A percentile compares a stretch with the other conserved stretches of the same genome.
phyloP scores from a whole-genome alignment of 371 early-diverging fungal species.

The Mortierella sp. region DNA sequence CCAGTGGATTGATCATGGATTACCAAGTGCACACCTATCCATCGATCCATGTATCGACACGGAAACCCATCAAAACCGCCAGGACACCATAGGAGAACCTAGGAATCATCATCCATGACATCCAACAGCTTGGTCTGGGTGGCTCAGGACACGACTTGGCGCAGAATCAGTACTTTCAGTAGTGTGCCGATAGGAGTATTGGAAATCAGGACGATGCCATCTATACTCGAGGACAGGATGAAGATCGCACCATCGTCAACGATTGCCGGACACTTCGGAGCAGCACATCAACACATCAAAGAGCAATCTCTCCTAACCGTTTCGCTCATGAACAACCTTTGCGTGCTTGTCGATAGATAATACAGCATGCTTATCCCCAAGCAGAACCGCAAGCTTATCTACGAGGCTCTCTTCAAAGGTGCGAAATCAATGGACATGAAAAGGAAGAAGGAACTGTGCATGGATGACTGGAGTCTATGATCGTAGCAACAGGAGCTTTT shows the following conservation, averaged over 20 bases:
- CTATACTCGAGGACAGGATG: neutral
- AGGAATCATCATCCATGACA: neutral
- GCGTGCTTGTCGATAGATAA: slow-evolving; percentile 25
- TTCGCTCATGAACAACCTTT: neutral
- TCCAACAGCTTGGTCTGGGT: neutral
- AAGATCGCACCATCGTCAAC: neutral
- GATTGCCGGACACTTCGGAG: slow-evolving; percentile 1
- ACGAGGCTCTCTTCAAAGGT: slow-evolving; percentile 93
- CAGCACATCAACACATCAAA: neutral
- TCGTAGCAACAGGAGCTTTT: neutral
- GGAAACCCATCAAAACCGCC: neutral
- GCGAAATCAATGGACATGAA: slow-evolving; percentile 16
- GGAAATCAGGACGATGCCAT: too few species aligned
- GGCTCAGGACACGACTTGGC: neutral
- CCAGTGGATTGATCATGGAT: neutral
- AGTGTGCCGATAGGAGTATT: too few species aligned
- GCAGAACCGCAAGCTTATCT: slow-evolving; percentile 95
- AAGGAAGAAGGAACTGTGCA: neutral
- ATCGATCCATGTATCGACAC: slow-evolving; percentile 13
- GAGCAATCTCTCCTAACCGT: neutral
- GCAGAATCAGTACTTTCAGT: too few species aligned
- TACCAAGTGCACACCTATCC: slow-evolving; percentile 6
- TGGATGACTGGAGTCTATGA: neutral
- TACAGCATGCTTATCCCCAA: slow-evolving; percentile 95
- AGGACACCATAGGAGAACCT: neutral